Evolutionary conservation across 2,329 filamentous ascomycete species (phyloP), one percentile per base, ranked within the genome.

Genomic region (Epichloe baconii): DNA sequence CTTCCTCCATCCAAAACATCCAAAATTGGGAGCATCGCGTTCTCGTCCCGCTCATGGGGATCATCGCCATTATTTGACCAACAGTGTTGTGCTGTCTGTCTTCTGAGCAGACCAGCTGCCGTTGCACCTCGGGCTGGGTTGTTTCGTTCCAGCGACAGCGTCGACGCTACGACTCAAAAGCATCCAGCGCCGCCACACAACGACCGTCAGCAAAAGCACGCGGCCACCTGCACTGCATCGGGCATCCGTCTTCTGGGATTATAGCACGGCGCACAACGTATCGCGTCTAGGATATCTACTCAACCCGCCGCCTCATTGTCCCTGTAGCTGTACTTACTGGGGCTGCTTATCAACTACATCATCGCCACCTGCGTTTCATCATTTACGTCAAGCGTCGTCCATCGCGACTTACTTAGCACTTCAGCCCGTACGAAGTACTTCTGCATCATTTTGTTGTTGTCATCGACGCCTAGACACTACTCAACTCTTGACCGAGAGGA

Each of bases 401-500:
- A 21, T n/a, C 23, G 21, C 49, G 36, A 19, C 36, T 26, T 26
- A 19, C 31, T 38, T 23, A 19, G 21, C 49, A 37, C 21, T 51
- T 23, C 8, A 3, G 6, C 15, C 15, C 43, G 43, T 23, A n/a
- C n/a, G 10, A 3, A 26, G 21, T 7, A 34, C 47, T 14, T 12
- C 19, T 35, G 31, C 52, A 51, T 53, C 52, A 31, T 48, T 43
- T 12, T 35, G 37, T 8, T 38, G 42, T 44, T 44, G 49, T 53
- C 52, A 53, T 47, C 34, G 15, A 42, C 40, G 23, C 45, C 35
- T 23, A 35, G 31, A 36, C 51, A 23, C 43, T 47, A 48, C 50
- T 55, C 49, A 47, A 45, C 15, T 35, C 41, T 48, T 53, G 46
- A 52, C 51, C 53, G 45, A 53, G 19, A 49, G 51, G 19, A 49